Evolutionary conservation across 495 filamentous ascomycete species (phyloP).

Genomic region (Daldinia grandis): DNA sequence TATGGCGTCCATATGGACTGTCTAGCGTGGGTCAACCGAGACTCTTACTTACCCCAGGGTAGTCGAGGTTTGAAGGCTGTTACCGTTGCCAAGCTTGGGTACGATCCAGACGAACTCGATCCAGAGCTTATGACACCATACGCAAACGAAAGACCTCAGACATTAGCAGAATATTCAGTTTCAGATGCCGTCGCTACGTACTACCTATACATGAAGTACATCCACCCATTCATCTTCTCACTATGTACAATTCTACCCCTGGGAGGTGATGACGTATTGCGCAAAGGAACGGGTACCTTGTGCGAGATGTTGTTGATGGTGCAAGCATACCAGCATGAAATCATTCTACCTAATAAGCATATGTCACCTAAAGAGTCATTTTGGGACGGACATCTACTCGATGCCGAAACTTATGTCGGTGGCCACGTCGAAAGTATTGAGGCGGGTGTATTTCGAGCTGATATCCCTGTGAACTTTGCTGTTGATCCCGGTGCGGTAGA

Average conservation of each 20-base stretch:
- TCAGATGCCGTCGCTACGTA: constrained; percentile 99
- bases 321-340: constrained; percentile 90
- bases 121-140: constrained; percentile 98
- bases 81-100: constrained; percentile 95
- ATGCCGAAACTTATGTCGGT: constrained; percentile 97
- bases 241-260: constrained; percentile 96
- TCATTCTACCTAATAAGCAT: constrained; percentile 96
- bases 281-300: constrained; percentile 96
- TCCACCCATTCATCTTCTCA: constrained; percentile 99
- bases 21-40: constrained; percentile 98
- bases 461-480: constrained; percentile 92
- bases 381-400: constrained; percentile 94
- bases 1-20: constrained; percentile 99
- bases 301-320: constrained; percentile 99
- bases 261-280: constrained; percentile 87
- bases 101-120: constrained; percentile 97
- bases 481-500: constrained; percentile 88
- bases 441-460: constrained; percentile 93
- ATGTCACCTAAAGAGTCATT: constrained; percentile 89
- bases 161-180: constrained; percentile 95
- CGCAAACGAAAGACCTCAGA: constrained; percentile 90
- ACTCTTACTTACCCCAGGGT: constrained; percentile 97
- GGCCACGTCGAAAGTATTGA: constrained; percentile 99
- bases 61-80: constrained; percentile 98
- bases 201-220: constrained; percentile 99